Base-by-base conservation (phyloP, 148 eudicot species). In the Mesembryanthemum crystallinum region DNA sequence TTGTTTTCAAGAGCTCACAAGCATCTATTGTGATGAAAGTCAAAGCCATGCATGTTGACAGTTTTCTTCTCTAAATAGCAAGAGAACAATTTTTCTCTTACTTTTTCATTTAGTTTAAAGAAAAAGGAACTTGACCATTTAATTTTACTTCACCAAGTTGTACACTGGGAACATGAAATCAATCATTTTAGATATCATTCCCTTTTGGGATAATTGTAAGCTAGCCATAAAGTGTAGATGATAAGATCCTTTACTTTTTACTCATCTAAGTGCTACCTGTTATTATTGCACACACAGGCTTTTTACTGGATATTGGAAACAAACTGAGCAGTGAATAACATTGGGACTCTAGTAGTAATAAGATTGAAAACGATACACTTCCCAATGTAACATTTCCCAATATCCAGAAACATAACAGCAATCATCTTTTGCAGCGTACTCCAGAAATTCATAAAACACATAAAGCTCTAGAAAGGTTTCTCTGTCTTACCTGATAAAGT, bases 401-500 rank as follows among this genome's bases (percentile, higher is more conserved):
- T 29, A 29, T 6, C 10, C 62, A 67, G 14, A 35, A 35, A 35
- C 39, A 35, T 35, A 78, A 78, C 29, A 37, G 35, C 49, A 49
- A 43, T 43, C 11, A 39, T 10, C 59, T 57, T 63, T 67, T 24
- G 35, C 25, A 66, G 35, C 63, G 37, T 27, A 35, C 3, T 21
- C 18, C 6, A 45, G 47, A 52, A 39, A 7, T 54, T n/a, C 2
- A 63, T 0, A 55, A 23, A 37, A 69, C 11, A 42, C 18, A 54
- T 28, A 63, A n/a, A 29, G 28, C 20, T 63, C 6, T 39, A 7
- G 51, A 57, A 70, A 39, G 28, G 12, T 76, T 55, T 74, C 0
- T 17, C 30, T 54, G 21, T 37, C 74, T 81, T 64, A 96, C 99
- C 97, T 96, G 98, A 88, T 88, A 88, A 79, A 92, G 91, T 78